Evolutionary conservation across 2,329 filamentous ascomycete genomes (phyloP).

Genomic region (Alternaria dauci): DNA sequence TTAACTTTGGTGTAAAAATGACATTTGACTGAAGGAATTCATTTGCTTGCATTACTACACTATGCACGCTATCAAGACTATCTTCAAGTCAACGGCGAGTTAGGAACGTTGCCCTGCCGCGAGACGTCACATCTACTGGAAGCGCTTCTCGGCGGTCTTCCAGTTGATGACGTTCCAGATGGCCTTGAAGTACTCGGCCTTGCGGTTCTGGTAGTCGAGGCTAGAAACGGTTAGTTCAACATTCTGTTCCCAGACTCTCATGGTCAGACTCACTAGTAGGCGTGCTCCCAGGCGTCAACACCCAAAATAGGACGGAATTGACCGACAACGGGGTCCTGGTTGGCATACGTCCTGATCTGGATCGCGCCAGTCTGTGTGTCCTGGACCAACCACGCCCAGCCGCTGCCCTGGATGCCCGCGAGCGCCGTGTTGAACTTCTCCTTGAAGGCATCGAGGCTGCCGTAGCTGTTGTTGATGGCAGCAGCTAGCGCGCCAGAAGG

Average conservation of each 20-base stretch:
- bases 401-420: conserved; percentile 71
- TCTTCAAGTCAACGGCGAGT: neutral
- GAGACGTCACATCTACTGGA: conserved; percentile 54
- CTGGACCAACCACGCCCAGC: conserved; percentile 71
- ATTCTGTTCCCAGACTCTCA: accelerated
- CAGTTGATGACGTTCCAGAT: conserved; percentile 98
- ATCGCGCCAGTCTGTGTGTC: conserved; percentile 68
- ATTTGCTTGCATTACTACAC: conserved; percentile 13
- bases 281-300: conserved; percentile 89
- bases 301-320: conserved; percentile 84
- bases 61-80: neutral
- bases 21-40: neutral
- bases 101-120: conserved; percentile 11
- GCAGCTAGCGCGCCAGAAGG: conserved; percentile 65
- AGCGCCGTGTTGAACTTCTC: conserved; percentile 70
- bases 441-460: conserved; percentile 67
- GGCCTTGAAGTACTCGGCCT: conserved; percentile 92
- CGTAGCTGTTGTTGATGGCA: conserved; percentile 67
- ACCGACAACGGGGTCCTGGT: conserved; percentile 89
- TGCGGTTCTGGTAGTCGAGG: conserved; percentile 95
- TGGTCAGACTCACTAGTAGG: conserved; percentile 50
- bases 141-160: conserved; percentile 85
- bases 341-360: conserved; percentile 75
- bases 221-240: neutral
- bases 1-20: neutral